phyloP scores from a whole-genome alignment of 768 basidiomycete species.

The Agaricus subrufescens region DNA sequence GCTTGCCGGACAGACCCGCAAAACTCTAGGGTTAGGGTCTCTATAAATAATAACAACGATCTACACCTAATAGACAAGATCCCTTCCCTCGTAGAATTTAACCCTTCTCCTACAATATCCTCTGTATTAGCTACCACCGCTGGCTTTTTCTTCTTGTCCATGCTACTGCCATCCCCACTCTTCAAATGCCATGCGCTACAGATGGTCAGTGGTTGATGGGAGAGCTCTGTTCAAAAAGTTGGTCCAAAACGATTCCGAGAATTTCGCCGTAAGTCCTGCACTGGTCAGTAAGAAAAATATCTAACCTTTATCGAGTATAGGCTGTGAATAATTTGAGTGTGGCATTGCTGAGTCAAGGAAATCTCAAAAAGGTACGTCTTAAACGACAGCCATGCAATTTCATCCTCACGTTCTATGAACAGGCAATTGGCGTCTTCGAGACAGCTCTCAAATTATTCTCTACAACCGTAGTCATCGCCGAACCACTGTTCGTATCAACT shows the following conservation, averaged over 20 bases:
- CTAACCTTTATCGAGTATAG: slow-evolving; percentile 23
- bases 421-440: slow-evolving; percentile 74
- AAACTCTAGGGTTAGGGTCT: too few relatives aligned
- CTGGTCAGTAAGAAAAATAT: background rate
- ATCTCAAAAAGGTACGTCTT: slow-evolving; percentile 56
- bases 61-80: too few relatives aligned
- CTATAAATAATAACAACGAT: too few relatives aligned
- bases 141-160: slow-evolving; percentile 27
- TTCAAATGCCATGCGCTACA: slow-evolving; percentile 37
- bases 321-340: slow-evolving; percentile 79
- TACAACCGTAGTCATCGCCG: slow-evolving; percentile 66
- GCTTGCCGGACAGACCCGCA: too few relatives aligned
- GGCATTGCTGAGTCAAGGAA: slow-evolving; percentile 64
- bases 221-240: slow-evolving; percentile 35
- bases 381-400: background rate
- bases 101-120: too few relatives aligned
- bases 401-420: background rate
- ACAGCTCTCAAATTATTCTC: slow-evolving; percentile 58
- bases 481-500: slow-evolving; percentile 57
- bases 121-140: too few relatives aligned
- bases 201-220: slow-evolving; percentile 67
- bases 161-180: too few relatives aligned
- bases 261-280: slow-evolving; percentile 46
- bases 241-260: slow-evolving; percentile 50
- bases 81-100: too few relatives aligned